Base-by-base conservation (phyloP, 305 asterid genomes). In the Fraxinus sp. region DNA sequence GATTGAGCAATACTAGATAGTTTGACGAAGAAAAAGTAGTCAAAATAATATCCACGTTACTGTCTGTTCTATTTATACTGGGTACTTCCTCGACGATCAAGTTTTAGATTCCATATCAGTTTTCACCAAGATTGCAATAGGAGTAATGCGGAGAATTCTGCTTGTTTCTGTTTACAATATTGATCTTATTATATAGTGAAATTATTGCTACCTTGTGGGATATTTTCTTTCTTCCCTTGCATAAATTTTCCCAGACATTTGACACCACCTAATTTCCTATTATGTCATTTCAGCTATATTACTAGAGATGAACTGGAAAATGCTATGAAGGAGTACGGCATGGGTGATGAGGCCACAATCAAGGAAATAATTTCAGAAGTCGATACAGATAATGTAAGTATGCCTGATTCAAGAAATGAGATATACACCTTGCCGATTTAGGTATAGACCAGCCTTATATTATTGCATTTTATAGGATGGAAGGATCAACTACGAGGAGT, bases 351-450 rank as follows among this genome's bases (percentile, higher is more conserved):
- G 68, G 92, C 87, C 79, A 95, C 92, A 86, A 93, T 95, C 78
- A 89, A 85, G 87, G 98, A 95, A 80, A 95, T 95, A 30, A 92
- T 95, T 77, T 88, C 96, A 10, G 98, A 95, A 91, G 98, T 93
- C 81, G 98, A 93, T 78, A 92, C 97, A 26, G 98, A 95, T 87
- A 91, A 95, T 85, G 98, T 92, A 87, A 89, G 97, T 88, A 46
- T 35, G 77, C 79, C 85, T 39, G 10, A 49, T 8, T 79, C 76
- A n/a, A 57, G 80, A 57, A 8, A 72, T 35, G 20, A 28, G 20
- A 70, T 78, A 75, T 35, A 30, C 68, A 16, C 59, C 62, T 49
- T 74, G 14, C 4, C 4, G 30, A 71, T 43, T 14, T 7, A 20
- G 22, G 39, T 18, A 1, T 62, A 24, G 75, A 49, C n/a, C 24